Conservation (phyloP, 2,329 filamentous ascomycete species). For the Colletotrichum magnum region DNA sequence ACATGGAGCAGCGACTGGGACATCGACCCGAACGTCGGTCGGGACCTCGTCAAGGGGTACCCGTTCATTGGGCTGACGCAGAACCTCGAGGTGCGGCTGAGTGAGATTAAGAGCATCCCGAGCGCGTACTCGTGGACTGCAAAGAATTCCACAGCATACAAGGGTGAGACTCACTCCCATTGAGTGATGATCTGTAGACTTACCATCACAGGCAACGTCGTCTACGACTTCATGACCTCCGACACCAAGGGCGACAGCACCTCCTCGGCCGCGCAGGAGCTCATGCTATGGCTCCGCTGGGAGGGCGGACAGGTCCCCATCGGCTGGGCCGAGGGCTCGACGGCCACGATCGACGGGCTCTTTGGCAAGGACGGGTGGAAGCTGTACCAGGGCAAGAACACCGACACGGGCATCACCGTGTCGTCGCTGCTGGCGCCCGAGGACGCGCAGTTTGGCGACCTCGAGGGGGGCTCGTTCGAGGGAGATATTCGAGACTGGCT, state of each 20-base stretch:
- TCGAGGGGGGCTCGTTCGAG: conserved; percentile 48
- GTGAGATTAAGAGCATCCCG: conserved; percentile 55
- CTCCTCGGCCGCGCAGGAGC: conserved; percentile 53
- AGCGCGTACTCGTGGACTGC: conserved; percentile 56
- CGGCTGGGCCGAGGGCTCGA: conserved; percentile 52
- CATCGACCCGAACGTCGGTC: conserved; percentile 52
- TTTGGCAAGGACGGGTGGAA: conserved; percentile 56
- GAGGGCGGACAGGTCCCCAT: conserved; percentile 61
- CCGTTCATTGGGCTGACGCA: conserved; percentile 60
- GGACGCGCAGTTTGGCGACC: conserved; percentile 50
- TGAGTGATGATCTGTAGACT: neutral
- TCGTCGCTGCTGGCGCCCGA: conserved; percentile 51
- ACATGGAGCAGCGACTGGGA: conserved; percentile 55
- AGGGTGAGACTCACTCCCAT: conserved; percentile 42
- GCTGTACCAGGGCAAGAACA: conserved; percentile 58
- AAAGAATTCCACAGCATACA: conserved; percentile 56
- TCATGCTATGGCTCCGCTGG: conserved; percentile 61
- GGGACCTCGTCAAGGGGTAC: conserved; percentile 58
- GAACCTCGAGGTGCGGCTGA: conserved; percentile 55
- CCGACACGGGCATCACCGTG: conserved; percentile 58
- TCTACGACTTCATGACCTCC: conserved; percentile 61
- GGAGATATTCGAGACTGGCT: conserved; percentile 60
- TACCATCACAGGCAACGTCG: conserved; percentile 51
- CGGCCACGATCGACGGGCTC: conserved; percentile 52
- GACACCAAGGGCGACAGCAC: conserved; percentile 59